Conservation (phyloP, 2,329 filamentous ascomycete genomes). For the Corinectria fuckeliana region DNA sequence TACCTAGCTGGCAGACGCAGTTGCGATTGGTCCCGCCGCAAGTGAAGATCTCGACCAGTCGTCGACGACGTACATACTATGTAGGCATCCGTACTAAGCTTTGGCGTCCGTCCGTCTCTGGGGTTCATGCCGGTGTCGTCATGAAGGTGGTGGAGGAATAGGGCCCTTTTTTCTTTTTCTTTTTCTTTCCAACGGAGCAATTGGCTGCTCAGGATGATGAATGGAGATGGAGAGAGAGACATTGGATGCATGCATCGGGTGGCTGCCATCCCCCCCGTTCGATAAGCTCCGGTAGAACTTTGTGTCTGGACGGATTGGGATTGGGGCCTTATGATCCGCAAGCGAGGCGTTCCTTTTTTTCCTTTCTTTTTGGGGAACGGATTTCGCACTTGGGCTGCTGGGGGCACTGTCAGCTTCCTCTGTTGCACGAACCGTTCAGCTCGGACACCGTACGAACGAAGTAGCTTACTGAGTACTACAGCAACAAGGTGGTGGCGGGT, state of each 20-base stretch:
- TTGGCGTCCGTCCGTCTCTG: not conserved
- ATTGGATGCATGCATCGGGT: not conserved
- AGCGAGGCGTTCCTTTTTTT: constrained; percentile 14
- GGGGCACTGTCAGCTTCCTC: no score
- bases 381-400: no score
- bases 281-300: constrained; percentile 17
- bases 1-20: not conserved
- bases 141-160: not conserved
- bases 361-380: constrained; percentile 15
- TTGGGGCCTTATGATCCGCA: constrained; percentile 23
- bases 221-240: not conserved
- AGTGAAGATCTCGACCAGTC: constrained; percentile 14
- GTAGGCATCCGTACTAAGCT: not conserved
- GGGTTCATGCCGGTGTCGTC: not conserved
- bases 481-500: not conserved
- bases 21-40: constrained; percentile 28
- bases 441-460: not conserved
- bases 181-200: not conserved
- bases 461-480: no score
- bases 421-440: not conserved
- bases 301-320: constrained; percentile 16
- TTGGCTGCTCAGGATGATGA: not conserved
- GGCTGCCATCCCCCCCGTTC: constrained; percentile 2
- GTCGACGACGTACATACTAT: not conserved
- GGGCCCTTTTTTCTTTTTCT: no score